A percentile compares a stretch with the other conserved stretches of the same genome.
phyloP scores from a whole-genome alignment of 768 basidiomycete genomes.

The Boletus rufocinnamomeus region DNA sequence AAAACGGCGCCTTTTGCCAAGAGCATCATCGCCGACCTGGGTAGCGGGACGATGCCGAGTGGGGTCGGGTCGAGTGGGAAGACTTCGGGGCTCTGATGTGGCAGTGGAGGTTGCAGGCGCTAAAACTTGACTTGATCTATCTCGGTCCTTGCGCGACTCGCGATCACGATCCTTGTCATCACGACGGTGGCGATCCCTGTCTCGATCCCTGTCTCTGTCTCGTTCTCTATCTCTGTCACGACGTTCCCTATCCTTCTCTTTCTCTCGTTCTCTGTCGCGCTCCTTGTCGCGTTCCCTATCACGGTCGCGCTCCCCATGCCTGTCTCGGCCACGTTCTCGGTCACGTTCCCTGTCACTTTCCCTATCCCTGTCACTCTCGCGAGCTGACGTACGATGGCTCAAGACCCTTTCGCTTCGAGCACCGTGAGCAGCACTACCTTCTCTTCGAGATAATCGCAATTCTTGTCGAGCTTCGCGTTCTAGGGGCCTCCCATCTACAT shows the following conservation, averaged over 20 bases:
- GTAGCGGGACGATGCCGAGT: conserved; percentile 52
- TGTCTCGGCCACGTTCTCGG: conserved; percentile 48
- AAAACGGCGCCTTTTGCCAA: conserved; percentile 71
- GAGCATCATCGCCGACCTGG: conserved; percentile 56
- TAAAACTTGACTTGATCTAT: conserved; percentile 39
- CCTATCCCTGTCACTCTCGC: conserved; percentile 40
- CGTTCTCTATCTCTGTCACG: conserved; percentile 49
- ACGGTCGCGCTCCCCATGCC: conserved; percentile 48
- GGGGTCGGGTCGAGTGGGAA: conserved; percentile 61
- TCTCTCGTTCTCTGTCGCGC: conserved; percentile 38
- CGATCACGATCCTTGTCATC: conserved; percentile 68
- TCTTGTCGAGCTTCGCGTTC: conserved; percentile 57
- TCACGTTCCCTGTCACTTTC: conserved; percentile 52
- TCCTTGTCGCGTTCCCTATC: conserved; percentile 49
- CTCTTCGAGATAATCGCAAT: conserved; percentile 40
- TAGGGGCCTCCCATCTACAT: conserved; percentile 50
- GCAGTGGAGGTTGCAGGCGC: conserved; percentile 33
- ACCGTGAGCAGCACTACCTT: conserved; percentile 54
- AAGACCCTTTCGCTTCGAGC: conserved; percentile 50
- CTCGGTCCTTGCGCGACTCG: conserved; percentile 63
- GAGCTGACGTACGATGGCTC: conserved; percentile 41
- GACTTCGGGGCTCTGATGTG: conserved; percentile 52
- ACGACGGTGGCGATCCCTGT: conserved; percentile 51
- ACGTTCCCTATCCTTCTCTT: conserved; percentile 42
- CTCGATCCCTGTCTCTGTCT: conserved; percentile 48